Percentiles rank a stretch among this genome's conserved stretches.
Evolutionary conservation across 2,329 filamentous ascomycete genomes (phyloP).

Genomic region (Nigrograna mackinnonii): DNA sequence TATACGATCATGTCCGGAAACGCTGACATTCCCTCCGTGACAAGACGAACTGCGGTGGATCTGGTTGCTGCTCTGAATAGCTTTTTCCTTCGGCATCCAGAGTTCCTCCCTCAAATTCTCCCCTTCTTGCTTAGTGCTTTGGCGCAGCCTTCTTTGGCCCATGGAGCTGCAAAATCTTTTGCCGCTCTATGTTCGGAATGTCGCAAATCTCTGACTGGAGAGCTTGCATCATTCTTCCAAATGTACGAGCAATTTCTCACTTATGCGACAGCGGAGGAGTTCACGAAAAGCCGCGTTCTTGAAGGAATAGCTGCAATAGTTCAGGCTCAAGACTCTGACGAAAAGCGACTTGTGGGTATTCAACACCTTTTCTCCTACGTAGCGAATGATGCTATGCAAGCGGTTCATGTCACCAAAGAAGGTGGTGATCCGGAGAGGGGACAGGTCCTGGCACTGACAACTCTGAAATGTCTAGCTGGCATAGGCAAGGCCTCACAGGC

Average conservation of each 20-base stretch:
- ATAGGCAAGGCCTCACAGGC: constrained; percentile 75
- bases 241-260: constrained; percentile 71
- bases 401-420: constrained; percentile 33
- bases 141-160: constrained; percentile 63
- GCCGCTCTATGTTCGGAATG: constrained; percentile 76
- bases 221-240: constrained; percentile 69
- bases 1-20: constrained; percentile 54
- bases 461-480: constrained; percentile 69
- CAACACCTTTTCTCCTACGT: constrained; percentile 64
- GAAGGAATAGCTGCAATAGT: constrained; percentile 76
- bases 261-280: constrained; percentile 64
- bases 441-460: constrained; percentile 51
- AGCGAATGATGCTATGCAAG: constrained; percentile 60
- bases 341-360: constrained; percentile 58
- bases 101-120: constrained; percentile 69
- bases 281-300: constrained; percentile 73
- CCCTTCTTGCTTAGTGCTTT: constrained; percentile 76
- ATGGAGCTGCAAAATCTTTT: constrained; percentile 76
- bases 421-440: constrained; percentile 43
- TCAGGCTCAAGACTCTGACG: constrained; percentile 68
- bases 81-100: constrained; percentile 73
- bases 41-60: constrained; percentile 69
- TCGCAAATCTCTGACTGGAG: constrained; percentile 66
- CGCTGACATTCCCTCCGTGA: constrained; percentile 61
- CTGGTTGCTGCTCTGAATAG: constrained; percentile 74